phyloP scores from a whole-genome alignment of 2,329 filamentous ascomycete species.

The Trichoderma sp. region DNA sequence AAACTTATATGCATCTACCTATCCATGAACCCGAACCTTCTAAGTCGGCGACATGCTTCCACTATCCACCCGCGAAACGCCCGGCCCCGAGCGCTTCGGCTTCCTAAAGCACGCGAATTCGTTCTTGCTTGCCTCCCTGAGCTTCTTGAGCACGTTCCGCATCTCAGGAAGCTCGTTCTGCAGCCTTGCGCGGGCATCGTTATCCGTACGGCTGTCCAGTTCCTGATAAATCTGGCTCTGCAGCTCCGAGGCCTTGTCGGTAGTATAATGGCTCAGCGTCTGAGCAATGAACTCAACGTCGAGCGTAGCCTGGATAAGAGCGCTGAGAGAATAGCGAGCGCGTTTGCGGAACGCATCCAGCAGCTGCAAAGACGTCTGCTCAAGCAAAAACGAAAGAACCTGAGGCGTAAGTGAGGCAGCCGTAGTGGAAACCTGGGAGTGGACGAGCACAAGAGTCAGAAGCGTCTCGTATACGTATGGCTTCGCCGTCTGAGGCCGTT shows the following conservation, averaged over 20 bases:
- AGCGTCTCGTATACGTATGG: slow-evolving; percentile 89
- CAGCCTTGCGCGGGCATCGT: slow-evolving; percentile 73
- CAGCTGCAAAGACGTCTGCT: slow-evolving; percentile 76
- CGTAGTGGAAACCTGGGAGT: slow-evolving; percentile 83
- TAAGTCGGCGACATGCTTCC: slow-evolving; percentile 24
- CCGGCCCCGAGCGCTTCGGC: slow-evolving; percentile 44
- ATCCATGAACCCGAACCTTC: slow-evolving; percentile 15
- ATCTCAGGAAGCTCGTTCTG: slow-evolving; percentile 89
- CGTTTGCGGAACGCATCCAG: slow-evolving; percentile 73
- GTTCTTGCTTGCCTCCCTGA: slow-evolving; percentile 76
- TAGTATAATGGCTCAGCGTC: slow-evolving; percentile 86
- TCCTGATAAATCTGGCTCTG: slow-evolving; percentile 92
- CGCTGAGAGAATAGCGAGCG: slow-evolving; percentile 67
- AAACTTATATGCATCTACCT: not conserved
- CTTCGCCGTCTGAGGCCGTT: slow-evolving; percentile 69
- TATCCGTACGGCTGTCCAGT: slow-evolving; percentile 84
- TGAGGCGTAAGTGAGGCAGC: slow-evolving; percentile 72
- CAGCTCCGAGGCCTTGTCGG: slow-evolving; percentile 72
- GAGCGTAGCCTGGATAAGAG: slow-evolving; percentile 93
- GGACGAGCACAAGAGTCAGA: slow-evolving; percentile 81
- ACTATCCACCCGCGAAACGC: slow-evolving; percentile 34
- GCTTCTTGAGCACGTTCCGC: slow-evolving; percentile 78
- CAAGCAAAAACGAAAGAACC: slow-evolving; percentile 82
- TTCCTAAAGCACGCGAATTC: slow-evolving; percentile 86
- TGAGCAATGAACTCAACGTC: slow-evolving; percentile 97